Conservation (phyloP, 2,329 filamentous ascomycete species). For the Colletotrichum tofieldiae region DNA sequence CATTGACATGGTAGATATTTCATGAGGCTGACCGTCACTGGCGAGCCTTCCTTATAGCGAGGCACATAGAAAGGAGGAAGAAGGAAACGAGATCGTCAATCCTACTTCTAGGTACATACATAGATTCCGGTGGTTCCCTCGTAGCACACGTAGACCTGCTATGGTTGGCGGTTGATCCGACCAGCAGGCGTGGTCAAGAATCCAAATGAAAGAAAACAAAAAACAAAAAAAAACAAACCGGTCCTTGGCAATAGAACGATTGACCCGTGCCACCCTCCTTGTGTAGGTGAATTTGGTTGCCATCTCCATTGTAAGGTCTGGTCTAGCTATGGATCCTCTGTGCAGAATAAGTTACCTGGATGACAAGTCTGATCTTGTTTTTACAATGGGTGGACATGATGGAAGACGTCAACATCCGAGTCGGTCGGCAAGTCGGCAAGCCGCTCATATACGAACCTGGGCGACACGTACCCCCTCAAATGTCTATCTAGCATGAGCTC, state of each 20-base stretch:
- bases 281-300: not conserved
- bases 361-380: too few species aligned
- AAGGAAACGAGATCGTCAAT: not conserved
- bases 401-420: not conserved
- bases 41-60: not conserved
- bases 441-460: not conserved
- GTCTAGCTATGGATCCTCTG: not conserved
- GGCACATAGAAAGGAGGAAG: not conserved
- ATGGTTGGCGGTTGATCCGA: not conserved
- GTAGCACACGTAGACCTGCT: not conserved
- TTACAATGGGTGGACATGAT: not conserved
- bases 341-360: too few species aligned
- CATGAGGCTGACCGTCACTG: not conserved
- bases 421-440: not conserved
- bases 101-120: not conserved
- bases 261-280: not conserved
- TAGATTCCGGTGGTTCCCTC: not conserved
- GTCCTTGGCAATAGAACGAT: not conserved
- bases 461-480: not conserved
- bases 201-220: not conserved
- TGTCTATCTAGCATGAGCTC: not conserved
- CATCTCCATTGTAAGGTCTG: not conserved
- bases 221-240: not conserved
- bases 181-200: constrained; percentile 4
- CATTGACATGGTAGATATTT: constrained; percentile 6